Evolutionary conservation across 306 rosid genomes (phyloP), one percentile per base, ranked within the genome.

Genomic region (Benincasa hispida): DNA sequence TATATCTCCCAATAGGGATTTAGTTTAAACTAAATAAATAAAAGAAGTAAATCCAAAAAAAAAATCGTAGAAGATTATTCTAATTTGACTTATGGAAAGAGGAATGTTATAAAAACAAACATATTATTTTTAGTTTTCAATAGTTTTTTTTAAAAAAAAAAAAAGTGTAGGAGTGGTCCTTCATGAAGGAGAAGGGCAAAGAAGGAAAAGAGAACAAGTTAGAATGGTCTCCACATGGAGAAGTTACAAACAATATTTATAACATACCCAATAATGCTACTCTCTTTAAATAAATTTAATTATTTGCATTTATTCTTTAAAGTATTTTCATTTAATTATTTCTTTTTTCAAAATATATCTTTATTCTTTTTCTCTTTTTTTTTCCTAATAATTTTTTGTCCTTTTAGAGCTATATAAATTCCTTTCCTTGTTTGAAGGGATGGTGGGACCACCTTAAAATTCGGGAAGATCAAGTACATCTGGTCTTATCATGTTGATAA

Each of bases 201-300:
- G 1, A 27, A 47, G 58, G 76, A 68, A 47, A 22, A 47, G 2
- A 45, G 30, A 48, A 70, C 41, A 70, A 15, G 17, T 70, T 70
- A 59, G 58, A 70, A 70, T 70, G 76, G 76, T 70, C 59, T 70
- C 76, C 76, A 70, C 76, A 70, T 70, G 76, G 76, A 41, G 76
- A 70, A 70, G 41, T 47, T 45, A 4, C 55, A 70, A 47, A 70
- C 58, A 70, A 70, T 70, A 47, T 45, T 70, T 70, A 47, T 47
- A 24, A 42, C 37, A 30, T 8, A 7, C 6, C 59, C 76, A 70
- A 70, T 70, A 70, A 70, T 70, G 25, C 22, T 25, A 25, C 74
- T 68, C 6, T 68, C 34, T n/a, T n/a, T n/a, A 37, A n/a, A 8
- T 48, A 47, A 47, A 70, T 15, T 66, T 21, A 47, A 15, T 70